A percentile compares a stretch with the other conserved stretches of the same genome.
Conservation (phyloP, 768 basidiomycete genomes). For the Lactarius sp. region DNA sequence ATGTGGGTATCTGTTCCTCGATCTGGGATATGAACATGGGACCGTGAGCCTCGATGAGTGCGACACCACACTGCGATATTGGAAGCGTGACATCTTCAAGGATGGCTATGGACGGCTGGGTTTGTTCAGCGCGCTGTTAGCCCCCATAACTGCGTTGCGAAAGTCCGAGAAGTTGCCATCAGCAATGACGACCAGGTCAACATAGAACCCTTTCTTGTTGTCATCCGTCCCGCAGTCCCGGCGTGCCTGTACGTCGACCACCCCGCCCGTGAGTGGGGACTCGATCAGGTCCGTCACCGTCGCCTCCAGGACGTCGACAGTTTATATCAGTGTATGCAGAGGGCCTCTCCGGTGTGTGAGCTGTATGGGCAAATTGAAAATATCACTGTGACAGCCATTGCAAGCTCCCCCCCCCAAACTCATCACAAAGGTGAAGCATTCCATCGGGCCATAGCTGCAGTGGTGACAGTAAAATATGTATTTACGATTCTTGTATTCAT, state of each 20-base stretch:
- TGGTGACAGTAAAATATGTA: too few relatives aligned
- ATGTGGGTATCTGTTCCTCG: slow-evolving; percentile 83
- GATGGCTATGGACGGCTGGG: slow-evolving; percentile 41
- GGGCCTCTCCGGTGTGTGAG: too few relatives aligned
- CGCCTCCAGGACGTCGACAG: slow-evolving; percentile 59
- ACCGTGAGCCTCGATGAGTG: slow-evolving; percentile 70
- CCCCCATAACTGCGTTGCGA: slow-evolving; percentile 53
- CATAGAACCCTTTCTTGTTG: slow-evolving; percentile 54
- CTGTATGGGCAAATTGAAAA: too few relatives aligned
- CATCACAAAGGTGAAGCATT: too few relatives aligned
- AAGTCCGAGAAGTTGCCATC: slow-evolving; percentile 97
- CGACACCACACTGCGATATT: slow-evolving; percentile 75
- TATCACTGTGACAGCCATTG: too few relatives aligned
- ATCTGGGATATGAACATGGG: slow-evolving; percentile 95
- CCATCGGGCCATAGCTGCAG: too few relatives aligned
- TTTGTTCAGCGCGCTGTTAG: slow-evolving; percentile 36
- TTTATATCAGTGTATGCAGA: too few relatives aligned
- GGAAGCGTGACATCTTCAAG: slow-evolving; percentile 76
- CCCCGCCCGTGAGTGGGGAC: slow-evolving; percentile 44
- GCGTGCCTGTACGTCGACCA: slow-evolving; percentile 63
- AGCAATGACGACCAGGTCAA: slow-evolving; percentile 79
- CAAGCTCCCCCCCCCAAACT: too few relatives aligned
- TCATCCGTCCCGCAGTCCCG: slow-evolving; percentile 35
- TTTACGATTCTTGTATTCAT: too few relatives aligned
- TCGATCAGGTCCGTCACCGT: slow-evolving; percentile 75